Evolutionary conservation across 2,329 filamentous ascomycete genomes (phyloP).

Genomic region (Sarocladium brachiariae): DNA sequence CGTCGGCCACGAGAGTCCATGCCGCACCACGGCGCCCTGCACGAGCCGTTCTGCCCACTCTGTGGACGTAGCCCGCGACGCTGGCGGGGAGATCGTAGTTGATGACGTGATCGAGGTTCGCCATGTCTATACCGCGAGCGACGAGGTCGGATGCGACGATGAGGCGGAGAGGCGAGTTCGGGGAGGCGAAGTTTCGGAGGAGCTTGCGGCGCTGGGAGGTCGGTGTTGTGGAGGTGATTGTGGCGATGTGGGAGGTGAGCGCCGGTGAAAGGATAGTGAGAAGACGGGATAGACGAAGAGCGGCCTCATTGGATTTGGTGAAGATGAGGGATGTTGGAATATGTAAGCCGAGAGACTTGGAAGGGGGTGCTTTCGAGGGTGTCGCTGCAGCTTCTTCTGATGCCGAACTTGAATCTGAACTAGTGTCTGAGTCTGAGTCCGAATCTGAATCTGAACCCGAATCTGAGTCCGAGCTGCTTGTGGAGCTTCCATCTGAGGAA

Average conservation of each 20-base stretch:
- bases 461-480: conserved; percentile 19
- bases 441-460: conserved; percentile 21
- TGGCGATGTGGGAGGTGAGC: conserved; percentile 52
- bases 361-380: conserved; percentile 8
- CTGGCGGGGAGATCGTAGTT: conserved; percentile 89
- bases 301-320: conserved; percentile 82
- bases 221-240: conserved; percentile 72
- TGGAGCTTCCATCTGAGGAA: conserved; percentile 24
- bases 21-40: conserved; percentile 70
- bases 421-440: conserved; percentile 19
- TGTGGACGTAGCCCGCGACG: conserved; percentile 79
- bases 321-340: conserved; percentile 65
- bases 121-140: conserved; percentile 80
- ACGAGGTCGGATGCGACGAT: conserved; percentile 92
- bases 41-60: conserved; percentile 83
- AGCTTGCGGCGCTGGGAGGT: conserved; percentile 62
- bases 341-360: conserved; percentile 15
- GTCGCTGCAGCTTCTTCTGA: conserved; percentile 15
- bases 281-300: conserved; percentile 78
- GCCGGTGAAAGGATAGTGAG: conserved; percentile 59
- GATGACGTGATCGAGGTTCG: conserved; percentile 72
- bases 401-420: too few species aligned
- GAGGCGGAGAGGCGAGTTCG: conserved; percentile 58
- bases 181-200: conserved; percentile 58
- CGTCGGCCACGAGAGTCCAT: conserved; percentile 79